These are phyloP conservation scores for Borovskyia barvae DNA, from an alignment of 208 protist species.

Conservation along the genomic window DNA sequence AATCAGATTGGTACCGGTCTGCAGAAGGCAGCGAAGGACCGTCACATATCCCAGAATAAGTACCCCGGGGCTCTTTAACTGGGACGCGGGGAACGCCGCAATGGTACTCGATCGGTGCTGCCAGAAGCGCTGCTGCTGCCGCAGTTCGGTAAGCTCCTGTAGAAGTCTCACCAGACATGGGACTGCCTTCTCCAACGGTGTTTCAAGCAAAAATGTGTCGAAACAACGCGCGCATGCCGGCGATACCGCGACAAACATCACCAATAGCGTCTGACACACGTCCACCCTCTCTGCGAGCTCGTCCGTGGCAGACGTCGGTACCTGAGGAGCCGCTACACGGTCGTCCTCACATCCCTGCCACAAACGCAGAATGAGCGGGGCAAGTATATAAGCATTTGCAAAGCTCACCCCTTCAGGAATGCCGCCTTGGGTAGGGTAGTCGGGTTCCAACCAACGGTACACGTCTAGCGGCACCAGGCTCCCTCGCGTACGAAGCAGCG, in stretches of 20 bases:
- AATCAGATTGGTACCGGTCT: background rate
- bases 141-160: conserved; percentile 8
- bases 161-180: conserved; percentile 9
- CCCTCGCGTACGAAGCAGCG: conserved; percentile 10
- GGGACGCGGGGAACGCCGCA: background rate
- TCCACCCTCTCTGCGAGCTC: background rate
- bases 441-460: conserved; percentile 9
- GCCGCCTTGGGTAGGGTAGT: background rate
- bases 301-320: background rate
- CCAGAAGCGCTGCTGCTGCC: conserved; percentile 1
- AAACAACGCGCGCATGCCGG: conserved; percentile 19
- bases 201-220: conserved; percentile 11
- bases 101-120: background rate
- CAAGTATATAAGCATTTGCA: conserved; percentile 1
- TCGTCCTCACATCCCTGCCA: conserved; percentile 10
- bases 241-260: conserved; percentile 18
- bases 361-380: conserved; percentile 4
- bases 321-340: background rate
- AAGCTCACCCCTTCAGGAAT: conserved; percentile 6
- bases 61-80: conserved; percentile 15
- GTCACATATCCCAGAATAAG: conserved; percentile 11
- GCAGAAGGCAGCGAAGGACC: conserved; percentile 3
- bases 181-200: conserved; percentile 3
- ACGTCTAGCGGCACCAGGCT: conserved; percentile 13
- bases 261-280: conserved; percentile 1